phyloP scores from a whole-genome alignment of 2,329 filamentous ascomycete genomes.

The Phyllosticta citribraziliensis region DNA sequence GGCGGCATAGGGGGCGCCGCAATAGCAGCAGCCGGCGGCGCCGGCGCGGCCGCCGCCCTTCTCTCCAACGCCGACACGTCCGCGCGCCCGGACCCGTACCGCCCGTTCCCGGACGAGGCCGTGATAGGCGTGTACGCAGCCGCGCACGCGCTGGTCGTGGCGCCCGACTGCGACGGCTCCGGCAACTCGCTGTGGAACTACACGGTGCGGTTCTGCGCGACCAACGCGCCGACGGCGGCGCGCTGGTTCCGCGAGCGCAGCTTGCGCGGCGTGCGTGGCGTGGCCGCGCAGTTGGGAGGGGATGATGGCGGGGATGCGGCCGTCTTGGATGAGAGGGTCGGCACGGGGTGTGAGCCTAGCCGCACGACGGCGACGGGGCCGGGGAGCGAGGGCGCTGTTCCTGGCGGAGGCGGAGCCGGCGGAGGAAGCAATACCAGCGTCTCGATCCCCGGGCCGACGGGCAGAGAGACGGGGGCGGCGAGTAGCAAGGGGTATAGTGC shows the following conservation, averaged over 20 bases:
- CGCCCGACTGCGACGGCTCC: conserved; percentile 14
- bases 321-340: conserved; percentile 4
- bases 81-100: neutral
- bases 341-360: neutral
- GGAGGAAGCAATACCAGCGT: neutral
- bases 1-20: neutral
- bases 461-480: neutral
- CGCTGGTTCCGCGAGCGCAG: conserved; percentile 15
- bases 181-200: conserved; percentile 17
- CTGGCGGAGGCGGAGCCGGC: neutral
- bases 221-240: conserved; percentile 13
- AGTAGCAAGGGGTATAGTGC: conserved; percentile 1
- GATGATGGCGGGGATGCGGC: conserved; percentile 16
- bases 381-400: neutral
- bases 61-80: neutral
- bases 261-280: conserved; percentile 14
- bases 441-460: neutral
- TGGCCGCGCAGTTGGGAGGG: conserved; percentile 15
- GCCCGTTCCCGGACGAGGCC: neutral
- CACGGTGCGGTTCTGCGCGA: conserved; percentile 18
- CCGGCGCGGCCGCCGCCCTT: neutral
- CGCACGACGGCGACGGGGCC: neutral
- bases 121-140: conserved; percentile 15
- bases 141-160: conserved; percentile 16
- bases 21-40: neutral